Conservation (phyloP, 75 land plant genomes). For the Sequoia sempervirens region DNA sequence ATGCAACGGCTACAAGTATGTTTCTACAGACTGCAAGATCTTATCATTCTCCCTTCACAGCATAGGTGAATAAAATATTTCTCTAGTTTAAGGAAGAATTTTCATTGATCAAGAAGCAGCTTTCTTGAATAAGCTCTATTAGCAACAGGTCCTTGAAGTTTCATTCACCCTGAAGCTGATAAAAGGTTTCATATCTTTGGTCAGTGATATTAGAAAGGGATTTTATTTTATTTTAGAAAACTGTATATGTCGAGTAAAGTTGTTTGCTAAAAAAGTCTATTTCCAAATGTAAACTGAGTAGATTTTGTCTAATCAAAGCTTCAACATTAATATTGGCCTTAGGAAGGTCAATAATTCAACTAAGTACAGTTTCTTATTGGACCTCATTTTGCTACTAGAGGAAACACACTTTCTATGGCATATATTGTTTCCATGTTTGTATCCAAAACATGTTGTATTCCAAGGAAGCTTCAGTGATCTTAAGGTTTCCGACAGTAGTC, state of each 20-base stretch:
- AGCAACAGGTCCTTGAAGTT: not conserved
- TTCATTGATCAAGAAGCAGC: not conserved
- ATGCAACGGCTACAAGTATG: conserved; percentile 93
- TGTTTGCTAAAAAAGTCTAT: not conserved
- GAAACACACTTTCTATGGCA: not conserved
- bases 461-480: not conserved
- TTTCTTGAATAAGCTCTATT: not conserved
- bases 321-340: not conserved
- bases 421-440: not conserved
- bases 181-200: not conserved
- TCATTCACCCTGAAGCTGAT: not conserved
- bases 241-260: not conserved
- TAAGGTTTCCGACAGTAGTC: not conserved
- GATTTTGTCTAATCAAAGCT: not conserved
- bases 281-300: not conserved
- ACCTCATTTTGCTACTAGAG: not conserved
- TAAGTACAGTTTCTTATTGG: not conserved
- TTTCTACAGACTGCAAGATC: conserved; percentile 3
- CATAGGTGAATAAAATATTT: not conserved
- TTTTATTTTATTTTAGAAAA: not conserved
- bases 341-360: not conserved
- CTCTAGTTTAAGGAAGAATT: not conserved
- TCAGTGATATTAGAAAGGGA: not conserved
- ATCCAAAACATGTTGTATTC: not conserved
- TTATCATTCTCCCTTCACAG: not conserved